Evolutionary conservation across 2,329 filamentous ascomycete species (phyloP).

Genomic region (Hawksworthiomyces lignivorus): DNA sequence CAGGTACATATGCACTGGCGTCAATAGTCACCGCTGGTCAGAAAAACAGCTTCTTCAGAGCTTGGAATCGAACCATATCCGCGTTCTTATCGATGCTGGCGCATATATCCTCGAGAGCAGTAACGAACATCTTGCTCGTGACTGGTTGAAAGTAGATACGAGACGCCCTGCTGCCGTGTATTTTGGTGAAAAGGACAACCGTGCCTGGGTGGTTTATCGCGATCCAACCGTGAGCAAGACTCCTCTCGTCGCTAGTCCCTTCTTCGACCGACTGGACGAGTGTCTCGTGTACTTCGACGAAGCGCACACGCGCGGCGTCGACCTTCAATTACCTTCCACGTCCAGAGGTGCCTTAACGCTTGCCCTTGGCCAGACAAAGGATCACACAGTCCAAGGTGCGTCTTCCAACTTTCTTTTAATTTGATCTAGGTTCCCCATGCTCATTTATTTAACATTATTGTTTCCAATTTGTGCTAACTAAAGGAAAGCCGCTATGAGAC

Average conservation of each 20-base stretch:
- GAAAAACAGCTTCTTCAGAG: constrained; percentile 37
- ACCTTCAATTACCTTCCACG: constrained; percentile 44
- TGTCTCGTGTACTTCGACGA: constrained; percentile 55
- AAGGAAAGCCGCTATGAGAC: constrained; percentile 52
- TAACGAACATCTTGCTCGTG: constrained; percentile 3
- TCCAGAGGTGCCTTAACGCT: constrained; percentile 48
- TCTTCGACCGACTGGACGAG: constrained; percentile 40
- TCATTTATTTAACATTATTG: background rate
- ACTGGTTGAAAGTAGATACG: background rate
- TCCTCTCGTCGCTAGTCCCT: constrained; percentile 46
- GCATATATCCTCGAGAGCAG: constrained; percentile 46
- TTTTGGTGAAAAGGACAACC: constrained; percentile 20
- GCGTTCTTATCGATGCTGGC: constrained; percentile 56
- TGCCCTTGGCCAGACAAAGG: constrained; percentile 49
- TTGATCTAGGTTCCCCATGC: too few species aligned
- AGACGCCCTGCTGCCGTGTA: constrained; percentile 21
- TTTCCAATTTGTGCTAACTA: constrained; percentile 2
- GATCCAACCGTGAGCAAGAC: constrained; percentile 14
- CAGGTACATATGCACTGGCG: constrained; percentile 31
- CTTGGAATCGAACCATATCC: constrained; percentile 31
- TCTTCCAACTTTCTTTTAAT: background rate
- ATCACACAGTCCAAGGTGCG: constrained; percentile 52
- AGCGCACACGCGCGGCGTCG: constrained; percentile 53
- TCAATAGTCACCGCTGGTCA: constrained; percentile 27
- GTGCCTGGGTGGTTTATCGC: constrained; percentile 9